Conservation (phyloP, 371 early-diverging fungal species). For the Gilbertella persicaria region DNA sequence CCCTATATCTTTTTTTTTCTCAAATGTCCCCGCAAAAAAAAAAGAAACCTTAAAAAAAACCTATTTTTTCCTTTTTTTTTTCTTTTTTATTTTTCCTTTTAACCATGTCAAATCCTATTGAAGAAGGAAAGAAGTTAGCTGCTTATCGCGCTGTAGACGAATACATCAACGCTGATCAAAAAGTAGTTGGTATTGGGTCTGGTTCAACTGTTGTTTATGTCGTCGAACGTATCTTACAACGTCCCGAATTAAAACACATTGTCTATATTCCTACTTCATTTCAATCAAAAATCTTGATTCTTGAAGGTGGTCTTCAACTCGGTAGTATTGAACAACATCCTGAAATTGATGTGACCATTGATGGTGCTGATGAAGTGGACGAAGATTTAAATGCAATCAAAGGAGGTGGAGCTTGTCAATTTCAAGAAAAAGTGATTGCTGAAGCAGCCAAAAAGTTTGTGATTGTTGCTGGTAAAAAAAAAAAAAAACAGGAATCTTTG, state of each 20-base stretch:
- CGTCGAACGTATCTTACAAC: conserved; percentile 75
- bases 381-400: conserved; percentile 83
- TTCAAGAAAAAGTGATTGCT: conserved; percentile 93
- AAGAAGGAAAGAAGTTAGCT: conserved; percentile 75
- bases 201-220: conserved; percentile 90
- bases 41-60: too few relatives aligned
- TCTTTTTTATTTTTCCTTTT: background rate
- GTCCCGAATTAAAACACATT: conserved; percentile 57
- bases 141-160: conserved; percentile 85
- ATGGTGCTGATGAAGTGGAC: conserved; percentile 95
- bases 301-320: conserved; percentile 66
- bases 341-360: conserved; percentile 88
- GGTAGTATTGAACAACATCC: conserved; percentile 69
- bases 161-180: conserved; percentile 62
- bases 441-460: conserved; percentile 79
- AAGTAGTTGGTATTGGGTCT: conserved; percentile 86
- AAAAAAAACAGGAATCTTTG: background rate
- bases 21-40: too few relatives aligned
- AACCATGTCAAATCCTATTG: conserved; percentile 11
- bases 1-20: too few relatives aligned
- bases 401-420: conserved; percentile 93
- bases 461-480: conserved; percentile 70
- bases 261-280: conserved; percentile 92
- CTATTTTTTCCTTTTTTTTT: background rate
- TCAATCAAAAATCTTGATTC: conserved; percentile 81